phyloP scores from a whole-genome alignment of 805 yeast species.

The Metschnikowia chrysomelidarum region DNA sequence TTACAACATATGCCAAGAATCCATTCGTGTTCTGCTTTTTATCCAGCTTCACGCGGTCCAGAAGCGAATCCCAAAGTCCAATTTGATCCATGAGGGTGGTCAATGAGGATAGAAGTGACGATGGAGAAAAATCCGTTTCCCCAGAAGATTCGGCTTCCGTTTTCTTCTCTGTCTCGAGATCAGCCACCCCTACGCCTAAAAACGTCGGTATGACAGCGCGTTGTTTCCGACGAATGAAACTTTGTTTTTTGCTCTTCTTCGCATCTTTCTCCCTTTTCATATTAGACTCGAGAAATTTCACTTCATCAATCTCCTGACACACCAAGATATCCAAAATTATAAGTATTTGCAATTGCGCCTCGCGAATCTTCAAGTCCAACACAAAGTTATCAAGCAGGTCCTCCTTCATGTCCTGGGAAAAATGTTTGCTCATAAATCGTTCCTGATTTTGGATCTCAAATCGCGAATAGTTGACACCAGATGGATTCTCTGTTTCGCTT shows the following conservation, averaged over 20 bases:
- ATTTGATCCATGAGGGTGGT: slow-evolving; percentile 51
- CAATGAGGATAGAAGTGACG: slow-evolving; percentile 26
- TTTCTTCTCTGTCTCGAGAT: not conserved
- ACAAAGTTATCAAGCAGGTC: slow-evolving; percentile 28
- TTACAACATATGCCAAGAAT: slow-evolving; percentile 49
- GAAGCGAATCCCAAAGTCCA: slow-evolving; percentile 51
- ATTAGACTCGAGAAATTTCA: slow-evolving; percentile 27
- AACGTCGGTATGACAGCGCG: slow-evolving; percentile 40
- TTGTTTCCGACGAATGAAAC: slow-evolving; percentile 23
- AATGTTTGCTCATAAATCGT: slow-evolving; percentile 17
- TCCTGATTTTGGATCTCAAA: slow-evolving; percentile 27
- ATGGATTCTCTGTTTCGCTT: slow-evolving; percentile 2
- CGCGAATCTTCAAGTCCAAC: slow-evolving; percentile 49
- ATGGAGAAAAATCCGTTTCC: slow-evolving; percentile 24
- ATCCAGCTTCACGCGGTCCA: slow-evolving; percentile 29
- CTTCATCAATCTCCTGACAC: slow-evolving; percentile 34
- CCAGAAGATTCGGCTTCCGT: slow-evolving; percentile 8
- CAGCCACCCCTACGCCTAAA: slow-evolving; percentile 37
- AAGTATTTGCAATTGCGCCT: slow-evolving; percentile 54
- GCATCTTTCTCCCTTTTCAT: slow-evolving; percentile 33
- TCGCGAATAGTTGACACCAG: slow-evolving; percentile 12
- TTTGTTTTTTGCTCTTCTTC: slow-evolving; percentile 20
- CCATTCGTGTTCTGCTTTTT: slow-evolving; percentile 44
- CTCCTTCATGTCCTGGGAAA: slow-evolving; percentile 5
- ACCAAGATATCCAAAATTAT: slow-evolving; percentile 46